Conservation (phyloP, 116 monocot species). For the Iris pallida region DNA sequence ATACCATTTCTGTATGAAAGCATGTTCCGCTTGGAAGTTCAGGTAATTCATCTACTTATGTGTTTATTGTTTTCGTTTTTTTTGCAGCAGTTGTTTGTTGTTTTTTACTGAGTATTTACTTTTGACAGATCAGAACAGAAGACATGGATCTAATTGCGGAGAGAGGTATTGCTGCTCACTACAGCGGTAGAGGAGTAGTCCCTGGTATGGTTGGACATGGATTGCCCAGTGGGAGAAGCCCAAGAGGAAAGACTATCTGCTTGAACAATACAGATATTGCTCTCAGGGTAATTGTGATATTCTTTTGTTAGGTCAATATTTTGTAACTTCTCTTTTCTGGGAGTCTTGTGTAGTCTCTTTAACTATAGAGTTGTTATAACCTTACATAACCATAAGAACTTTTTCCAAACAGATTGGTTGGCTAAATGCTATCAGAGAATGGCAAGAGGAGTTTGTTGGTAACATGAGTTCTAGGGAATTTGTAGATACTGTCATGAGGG, state of each 20-base stretch:
- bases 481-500: constrained; percentile 82
- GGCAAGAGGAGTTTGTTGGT: constrained; percentile 99
- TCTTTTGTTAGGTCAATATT: background rate
- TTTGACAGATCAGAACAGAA: constrained; percentile 90
- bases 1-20: constrained; percentile 98
- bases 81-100: background rate
- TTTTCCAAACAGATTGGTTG: constrained; percentile 72
- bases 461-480: constrained; percentile 99
- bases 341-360: background rate
- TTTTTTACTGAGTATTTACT: constrained; percentile 4
- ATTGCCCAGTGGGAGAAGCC: constrained; percentile 44
- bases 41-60: constrained; percentile 36
- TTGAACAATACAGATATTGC: constrained; percentile 84
- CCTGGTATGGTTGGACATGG: constrained; percentile 41
- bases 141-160: constrained; percentile 98
- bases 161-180: constrained; percentile 97
- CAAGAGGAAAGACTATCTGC: constrained; percentile 61
- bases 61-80: background rate
- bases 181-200: constrained; percentile 63
- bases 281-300: constrained; percentile 57
- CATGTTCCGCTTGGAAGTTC: constrained; percentile 96
- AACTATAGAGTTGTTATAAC: background rate
- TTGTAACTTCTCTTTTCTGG: background rate
- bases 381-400: background rate
- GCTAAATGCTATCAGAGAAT: constrained; percentile 99